Base-by-base conservation (phyloP, 176 grass and related monocot genomes). In the Bolboschoenus planiculmis region DNA sequence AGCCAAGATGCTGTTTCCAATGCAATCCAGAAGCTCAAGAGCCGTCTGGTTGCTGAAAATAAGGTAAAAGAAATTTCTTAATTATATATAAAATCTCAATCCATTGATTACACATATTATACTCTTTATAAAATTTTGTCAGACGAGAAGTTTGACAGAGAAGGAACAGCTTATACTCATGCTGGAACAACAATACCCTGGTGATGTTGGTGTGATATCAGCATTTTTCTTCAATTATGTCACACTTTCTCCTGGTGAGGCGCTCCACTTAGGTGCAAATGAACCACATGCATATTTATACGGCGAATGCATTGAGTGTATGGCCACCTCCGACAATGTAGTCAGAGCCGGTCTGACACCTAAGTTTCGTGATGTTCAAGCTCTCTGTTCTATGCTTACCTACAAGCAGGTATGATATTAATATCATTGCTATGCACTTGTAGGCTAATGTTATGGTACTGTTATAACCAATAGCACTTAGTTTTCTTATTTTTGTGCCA, bases 271-370 rank as follows among this genome's bases (percentile, higher is more conserved):
- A 43, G 92, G 85, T 42, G 81, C 92, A 39, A 97, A 97, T 58
- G 95, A 94, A 83, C 95, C 92, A 0, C 95, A 97, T 62, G 95
- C 95, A 13, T 97, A 97, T 70, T 86, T 97, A 34, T 97, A 87
- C 0, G 95, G 95, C 0, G 95, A 97, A 81, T 97, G 95, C 81
- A 88, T 97, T 2, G 95, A 97, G 79, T 94, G 92, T 48, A 97
- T 97, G 95, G 92, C 95, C 4, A 91, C 92, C 34, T 97, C 95
- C 56, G 92, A 97, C 24, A 97, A 97, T 53, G 95, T 97, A n/a
- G 90, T 97, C 27, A 90, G 95, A 67, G 95, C 90, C 83, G 95
- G 95, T 72, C 81, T 97, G 87, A 97, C 95, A 48, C 90, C 90
- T 31, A 97, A 97, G 61, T 94, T 92, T 72, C 92, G 47, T 84